Conservation (phyloP, 148 eudicot genomes). For the Dianthus caryophyllus region DNA sequence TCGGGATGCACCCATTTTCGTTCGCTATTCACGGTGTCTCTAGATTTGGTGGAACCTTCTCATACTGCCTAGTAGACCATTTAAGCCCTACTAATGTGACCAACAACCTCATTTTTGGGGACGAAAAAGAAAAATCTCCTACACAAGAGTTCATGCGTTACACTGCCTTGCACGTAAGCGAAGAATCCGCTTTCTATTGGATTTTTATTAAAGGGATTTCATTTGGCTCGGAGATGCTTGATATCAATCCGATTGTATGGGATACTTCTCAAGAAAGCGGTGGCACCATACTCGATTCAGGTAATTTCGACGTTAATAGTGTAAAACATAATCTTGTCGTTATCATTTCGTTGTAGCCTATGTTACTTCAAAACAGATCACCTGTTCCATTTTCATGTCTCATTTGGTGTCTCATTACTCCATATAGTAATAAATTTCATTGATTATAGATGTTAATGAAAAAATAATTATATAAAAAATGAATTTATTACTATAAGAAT, state of each 20-base stretch:
- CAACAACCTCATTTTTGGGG: constrained; percentile 37
- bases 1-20: constrained; percentile 37
- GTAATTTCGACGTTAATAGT: too few species aligned
- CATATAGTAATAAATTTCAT: too few species aligned
- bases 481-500: too few species aligned
- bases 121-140: constrained; percentile 13
- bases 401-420: too few species aligned
- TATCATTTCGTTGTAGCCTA: too few species aligned
- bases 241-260: constrained; percentile 36
- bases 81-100: constrained; percentile 34
- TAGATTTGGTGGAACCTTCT: constrained; percentile 40
- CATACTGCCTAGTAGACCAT: constrained; percentile 53
- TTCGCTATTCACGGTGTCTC: constrained; percentile 29
- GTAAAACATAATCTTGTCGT: too few species aligned
- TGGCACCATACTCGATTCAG: constrained; percentile 31
- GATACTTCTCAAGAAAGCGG: constrained; percentile 24
- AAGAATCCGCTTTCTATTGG: constrained; percentile 19
- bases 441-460: too few species aligned
- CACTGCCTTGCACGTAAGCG: constrained; percentile 29
- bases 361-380: too few species aligned
- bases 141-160: constrained; percentile 26
- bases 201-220: constrained; percentile 40
- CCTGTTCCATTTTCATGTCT: too few species aligned
- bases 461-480: too few species aligned
- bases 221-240: constrained; percentile 28